Evolutionary conservation across 2,329 filamentous ascomycete genomes (phyloP).

Genomic region (Calonectria multiphialidica): DNA sequence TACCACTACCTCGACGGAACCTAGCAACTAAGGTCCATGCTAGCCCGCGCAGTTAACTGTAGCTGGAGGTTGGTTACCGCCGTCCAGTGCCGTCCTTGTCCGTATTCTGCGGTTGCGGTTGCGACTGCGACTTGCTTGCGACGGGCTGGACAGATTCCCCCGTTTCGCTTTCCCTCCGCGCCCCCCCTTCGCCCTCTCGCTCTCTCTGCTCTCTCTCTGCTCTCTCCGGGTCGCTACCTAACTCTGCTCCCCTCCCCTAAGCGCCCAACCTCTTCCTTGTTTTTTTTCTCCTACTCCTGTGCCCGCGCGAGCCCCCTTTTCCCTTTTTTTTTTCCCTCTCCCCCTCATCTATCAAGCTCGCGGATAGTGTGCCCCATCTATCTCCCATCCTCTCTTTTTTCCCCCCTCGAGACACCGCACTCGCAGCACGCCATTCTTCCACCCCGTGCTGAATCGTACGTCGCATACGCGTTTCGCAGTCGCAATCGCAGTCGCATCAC

Average conservation of each 20-base stretch:
- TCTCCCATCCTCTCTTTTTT: conserved; percentile 1
- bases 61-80: neutral
- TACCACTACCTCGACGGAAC: conserved; percentile 10
- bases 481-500: conserved; percentile 29
- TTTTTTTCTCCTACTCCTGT: conserved; percentile 28
- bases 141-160: conserved; percentile 27
- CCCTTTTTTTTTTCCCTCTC: neutral
- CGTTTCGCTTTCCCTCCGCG: conserved; percentile 23
- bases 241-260: conserved; percentile 23
- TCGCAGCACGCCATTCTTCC: conserved; percentile 4
- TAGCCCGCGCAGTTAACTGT: conserved; percentile 4
- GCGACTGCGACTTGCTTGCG: conserved; percentile 43
- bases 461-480: conserved; percentile 35
- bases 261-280: conserved; percentile 39
- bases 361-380: conserved; percentile 21
- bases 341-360: conserved; percentile 19
- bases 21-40: conserved; percentile 12
- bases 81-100: conserved; percentile 4
- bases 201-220: conserved; percentile 20
- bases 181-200: conserved; percentile 3
- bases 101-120: conserved; percentile 32
- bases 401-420: neutral
- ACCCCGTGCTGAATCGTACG: conserved; percentile 1
- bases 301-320: conserved; percentile 6
- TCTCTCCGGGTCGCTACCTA: conserved; percentile 13